Evolutionary conservation across 2,329 filamentous ascomycete genomes (phyloP), one percentile per base, ranked within the genome.

Genomic region (Penicillium digitatum): DNA sequence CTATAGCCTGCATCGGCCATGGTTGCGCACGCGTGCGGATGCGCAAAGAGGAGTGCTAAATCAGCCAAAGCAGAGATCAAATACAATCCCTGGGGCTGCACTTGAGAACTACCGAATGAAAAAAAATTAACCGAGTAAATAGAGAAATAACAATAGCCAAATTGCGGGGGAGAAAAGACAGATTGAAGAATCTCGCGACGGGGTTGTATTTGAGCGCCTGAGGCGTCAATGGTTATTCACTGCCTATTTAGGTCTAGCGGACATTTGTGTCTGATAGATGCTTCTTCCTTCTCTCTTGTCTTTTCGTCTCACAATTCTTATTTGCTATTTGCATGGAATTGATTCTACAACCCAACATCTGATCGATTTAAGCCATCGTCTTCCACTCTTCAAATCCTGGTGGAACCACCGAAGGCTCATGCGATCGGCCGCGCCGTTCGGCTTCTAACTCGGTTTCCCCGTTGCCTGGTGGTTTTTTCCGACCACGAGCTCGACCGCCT

Each of bases 1-100:
- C 65, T 68, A 57, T 66, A 70, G 49, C 72, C 69, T 45, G 72
- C 66, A 61, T 71, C 66, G 38, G 69, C 68, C 74, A 76, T 76
- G 57, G 46, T 67, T 53, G 55, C 57, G 42, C 58, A 60, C 53
- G 56, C 48, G 60, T 60, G 38, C 27, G 51, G 45, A 52, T 48
- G 53, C 47, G 58, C 47, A 34, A 48, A 24, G 40, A 51, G 3
- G 14, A 45, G 49, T 16, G 49, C n/a, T n/a, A 38, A 38, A 42
- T 47, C 34, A 18, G 24, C 37, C 51, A 40, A 40, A 34, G 8
- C 10, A 31, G 24, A 38, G 10, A 6, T 39, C 6, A 35, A 27
- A 14, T 24, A n/a, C 26, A 24, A n/a, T 52, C 24, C 20, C 7
- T 7, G 2, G 4, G 22, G 37, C 10, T 32, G 26, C 40, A 37